Conservation (phyloP, 768 basidiomycete genomes). For the Leccinum aurantiacum region DNA sequence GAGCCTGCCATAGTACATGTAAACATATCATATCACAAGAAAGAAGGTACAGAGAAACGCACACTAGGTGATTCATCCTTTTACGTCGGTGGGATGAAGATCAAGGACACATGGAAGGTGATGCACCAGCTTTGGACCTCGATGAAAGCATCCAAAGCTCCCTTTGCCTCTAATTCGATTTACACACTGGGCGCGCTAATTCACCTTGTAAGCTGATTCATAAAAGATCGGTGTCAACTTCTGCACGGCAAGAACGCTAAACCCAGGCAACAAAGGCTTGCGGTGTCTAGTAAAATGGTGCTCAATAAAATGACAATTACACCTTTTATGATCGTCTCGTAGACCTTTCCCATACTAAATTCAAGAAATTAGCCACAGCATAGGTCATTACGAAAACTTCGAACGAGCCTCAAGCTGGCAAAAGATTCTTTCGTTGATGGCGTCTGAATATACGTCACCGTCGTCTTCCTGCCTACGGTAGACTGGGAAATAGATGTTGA, state of each 20-base stretch:
- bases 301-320: background rate
- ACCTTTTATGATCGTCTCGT: background rate
- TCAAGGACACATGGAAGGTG: background rate
- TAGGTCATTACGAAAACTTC: background rate
- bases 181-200: background rate
- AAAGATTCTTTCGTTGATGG: background rate
- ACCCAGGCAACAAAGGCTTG: slow-evolving; percentile 38
- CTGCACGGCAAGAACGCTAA: slow-evolving; percentile 40
- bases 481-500: no score
- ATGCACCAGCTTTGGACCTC: slow-evolving; percentile 37
- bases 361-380: background rate
- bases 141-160: slow-evolving; percentile 32
- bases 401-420: background rate
- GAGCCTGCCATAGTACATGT: slow-evolving; percentile 23
- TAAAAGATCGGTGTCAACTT: slow-evolving; percentile 39
- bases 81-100: background rate
- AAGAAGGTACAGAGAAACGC: background rate
- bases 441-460: background rate
- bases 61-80: background rate
- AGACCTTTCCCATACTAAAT: background rate
- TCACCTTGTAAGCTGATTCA: slow-evolving; percentile 32
- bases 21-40: background rate
- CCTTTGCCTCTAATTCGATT: slow-evolving; percentile 25
- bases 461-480: no score
- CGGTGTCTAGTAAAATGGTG: slow-evolving; percentile 30